phyloP scores from a whole-genome alignment of 2,329 filamentous ascomycete species.

The Cylindrodendrum hubeiense region DNA sequence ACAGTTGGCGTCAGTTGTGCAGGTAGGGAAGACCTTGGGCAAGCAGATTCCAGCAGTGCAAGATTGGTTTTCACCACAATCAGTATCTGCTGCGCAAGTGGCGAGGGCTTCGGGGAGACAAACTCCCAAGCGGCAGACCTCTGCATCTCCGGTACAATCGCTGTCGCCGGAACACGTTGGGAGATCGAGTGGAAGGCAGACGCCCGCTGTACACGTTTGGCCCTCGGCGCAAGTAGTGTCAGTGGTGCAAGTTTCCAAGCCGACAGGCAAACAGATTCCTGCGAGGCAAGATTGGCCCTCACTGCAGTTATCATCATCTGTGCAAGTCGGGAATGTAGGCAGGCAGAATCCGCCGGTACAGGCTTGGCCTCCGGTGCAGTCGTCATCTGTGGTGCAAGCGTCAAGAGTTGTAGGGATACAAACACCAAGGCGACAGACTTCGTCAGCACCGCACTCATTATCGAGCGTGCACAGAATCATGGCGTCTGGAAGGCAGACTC shows the following conservation, averaged over 20 bases:
- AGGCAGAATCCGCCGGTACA: conserved; percentile 10
- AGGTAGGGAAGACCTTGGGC: conserved; percentile 1
- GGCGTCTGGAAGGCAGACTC: not conserved
- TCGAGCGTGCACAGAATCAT: not conserved
- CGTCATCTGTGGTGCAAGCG: not conserved
- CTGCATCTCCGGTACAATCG: not conserved
- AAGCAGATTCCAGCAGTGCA: conserved; percentile 10
- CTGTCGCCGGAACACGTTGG: not conserved
- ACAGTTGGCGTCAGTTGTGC: not conserved
- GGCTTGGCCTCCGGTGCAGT: not conserved
- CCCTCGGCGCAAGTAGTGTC: conserved; percentile 1
- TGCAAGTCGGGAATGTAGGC: not conserved
- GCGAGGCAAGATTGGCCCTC: conserved; percentile 1
- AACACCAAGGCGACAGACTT: conserved; percentile 9
- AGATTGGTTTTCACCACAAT: not conserved
- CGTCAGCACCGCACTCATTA: not conserved
- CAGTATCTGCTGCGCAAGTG: not conserved
- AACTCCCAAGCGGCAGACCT: conserved; percentile 9
- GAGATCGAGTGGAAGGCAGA: conserved; percentile 1
- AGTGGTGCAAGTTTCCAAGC: not conserved
- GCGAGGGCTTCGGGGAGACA: conserved; percentile 1
- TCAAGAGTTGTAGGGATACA: not conserved
- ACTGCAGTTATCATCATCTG: not conserved
- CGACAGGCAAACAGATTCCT: conserved; percentile 10
- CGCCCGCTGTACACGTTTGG: conserved; percentile 2